phyloP scores from a whole-genome alignment of 1,139 yeast genomes.

The Suhomyces bribrorum region DNA sequence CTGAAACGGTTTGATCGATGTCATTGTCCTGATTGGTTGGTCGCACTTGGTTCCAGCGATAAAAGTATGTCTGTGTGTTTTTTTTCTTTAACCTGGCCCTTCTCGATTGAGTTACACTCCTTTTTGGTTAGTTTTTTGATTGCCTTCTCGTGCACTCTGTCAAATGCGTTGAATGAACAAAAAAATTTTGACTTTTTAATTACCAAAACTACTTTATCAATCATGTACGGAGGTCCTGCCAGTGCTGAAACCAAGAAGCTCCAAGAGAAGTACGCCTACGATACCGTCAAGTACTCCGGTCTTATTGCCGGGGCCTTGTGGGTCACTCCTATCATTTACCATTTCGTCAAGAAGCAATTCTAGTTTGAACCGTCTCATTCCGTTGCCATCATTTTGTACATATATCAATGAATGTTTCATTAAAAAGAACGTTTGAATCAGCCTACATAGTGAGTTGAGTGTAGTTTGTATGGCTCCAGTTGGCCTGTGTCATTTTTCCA shows the following conservation, averaged over 20 bases:
- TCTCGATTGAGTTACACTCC: too few species aligned
- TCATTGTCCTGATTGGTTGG: constrained; percentile 50
- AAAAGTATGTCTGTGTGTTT: too few species aligned
- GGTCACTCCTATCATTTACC: constrained; percentile 67
- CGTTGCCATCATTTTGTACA: neutral
- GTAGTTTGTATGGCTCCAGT: too few species aligned
- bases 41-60: neutral
- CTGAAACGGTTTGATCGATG: constrained; percentile 80
- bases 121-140: too few species aligned
- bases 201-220: constrained; percentile 2
- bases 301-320: constrained; percentile 77
- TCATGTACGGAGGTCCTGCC: constrained; percentile 79
- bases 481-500: too few species aligned
- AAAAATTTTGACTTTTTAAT: too few species aligned
- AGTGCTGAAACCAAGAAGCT: constrained; percentile 77
- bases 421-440: neutral
- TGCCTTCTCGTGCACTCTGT: too few species aligned
- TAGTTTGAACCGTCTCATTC: too few species aligned
- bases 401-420: neutral
- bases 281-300: constrained; percentile 68
- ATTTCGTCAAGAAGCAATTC: constrained; percentile 61
- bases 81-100: too few species aligned
- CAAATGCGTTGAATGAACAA: neutral
- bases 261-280: constrained; percentile 68
- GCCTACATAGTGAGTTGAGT: neutral